Conservation (phyloP, 2,329 filamentous ascomycete species). For the Orbilia oligospora region DNA sequence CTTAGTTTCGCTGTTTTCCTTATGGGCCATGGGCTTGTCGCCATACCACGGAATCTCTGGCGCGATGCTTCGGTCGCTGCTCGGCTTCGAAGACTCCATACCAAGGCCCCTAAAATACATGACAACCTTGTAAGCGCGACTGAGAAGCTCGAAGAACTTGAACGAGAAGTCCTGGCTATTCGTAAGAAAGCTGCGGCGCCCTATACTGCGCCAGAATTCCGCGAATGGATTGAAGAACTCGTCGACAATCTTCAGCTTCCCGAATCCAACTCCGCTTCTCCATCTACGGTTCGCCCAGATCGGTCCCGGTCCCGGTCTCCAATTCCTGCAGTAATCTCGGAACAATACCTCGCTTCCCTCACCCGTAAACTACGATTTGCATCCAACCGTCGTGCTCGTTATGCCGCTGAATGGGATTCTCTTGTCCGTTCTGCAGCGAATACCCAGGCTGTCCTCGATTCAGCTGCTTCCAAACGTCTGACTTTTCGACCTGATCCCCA, state of each 20-base stretch:
- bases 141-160: conserved; percentile 82
- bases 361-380: conserved; percentile 86
- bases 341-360: conserved; percentile 91
- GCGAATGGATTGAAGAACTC: conserved; percentile 96
- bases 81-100: conserved; percentile 81
- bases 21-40: conserved; percentile 96
- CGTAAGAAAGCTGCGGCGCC: conserved; percentile 78
- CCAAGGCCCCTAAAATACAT: conserved; percentile 82
- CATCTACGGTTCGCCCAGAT: conserved; percentile 61
- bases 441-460: conserved; percentile 86
- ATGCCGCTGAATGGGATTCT: conserved; percentile 86
- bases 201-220: conserved; percentile 80
- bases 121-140: conserved; percentile 90
- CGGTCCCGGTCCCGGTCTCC: conserved; percentile 67
- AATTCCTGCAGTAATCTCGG: conserved; percentile 80
- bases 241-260: conserved; percentile 81
- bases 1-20: conserved; percentile 92
- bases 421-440: conserved; percentile 81
- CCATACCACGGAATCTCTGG: conserved; percentile 85
- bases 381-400: conserved; percentile 85
- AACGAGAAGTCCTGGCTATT: conserved; percentile 83
- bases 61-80: conserved; percentile 83
- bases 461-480: conserved; percentile 82
- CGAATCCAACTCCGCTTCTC: conserved; percentile 68
- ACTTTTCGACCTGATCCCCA: conserved; percentile 69